These are phyloP conservation scores for Colletotrichum sp. DNA, from an alignment of 2,329 filamentous ascomycete species.

Conservation along the genomic window DNA sequence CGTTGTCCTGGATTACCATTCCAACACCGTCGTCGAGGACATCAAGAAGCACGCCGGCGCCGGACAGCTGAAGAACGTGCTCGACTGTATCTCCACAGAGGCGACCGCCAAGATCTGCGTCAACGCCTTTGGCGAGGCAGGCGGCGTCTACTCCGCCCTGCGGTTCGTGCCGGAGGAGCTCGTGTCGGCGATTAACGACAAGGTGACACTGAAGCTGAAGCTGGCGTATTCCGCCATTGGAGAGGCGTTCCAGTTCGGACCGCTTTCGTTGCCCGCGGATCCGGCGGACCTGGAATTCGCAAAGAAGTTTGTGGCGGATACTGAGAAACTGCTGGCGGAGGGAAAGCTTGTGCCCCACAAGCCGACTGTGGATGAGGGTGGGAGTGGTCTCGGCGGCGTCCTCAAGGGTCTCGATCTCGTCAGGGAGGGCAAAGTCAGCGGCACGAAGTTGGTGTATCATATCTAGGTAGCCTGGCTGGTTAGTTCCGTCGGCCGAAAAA, in stretches of 20 bases:
- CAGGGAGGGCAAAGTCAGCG: slow-evolving; percentile 20
- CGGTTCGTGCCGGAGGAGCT: slow-evolving; percentile 41
- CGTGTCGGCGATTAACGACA: slow-evolving; percentile 44
- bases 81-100: slow-evolving; percentile 38
- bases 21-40: slow-evolving; percentile 19
- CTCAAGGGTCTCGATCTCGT: slow-evolving; percentile 16
- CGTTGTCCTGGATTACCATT: slow-evolving; percentile 50
- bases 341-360: slow-evolving; percentile 39
- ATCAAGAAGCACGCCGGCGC: slow-evolving; percentile 27
- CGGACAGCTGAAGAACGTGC: slow-evolving; percentile 31
- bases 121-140: slow-evolving; percentile 27
- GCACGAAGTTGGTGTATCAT: slow-evolving; percentile 4
- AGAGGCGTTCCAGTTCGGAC: slow-evolving; percentile 30
- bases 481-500: not conserved
- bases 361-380: slow-evolving; percentile 31
- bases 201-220: slow-evolving; percentile 29
- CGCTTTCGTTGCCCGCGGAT: slow-evolving; percentile 23
- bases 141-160: slow-evolving; percentile 41
- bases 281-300: slow-evolving; percentile 40
- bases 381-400: slow-evolving; percentile 36
- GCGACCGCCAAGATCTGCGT: slow-evolving; percentile 34
- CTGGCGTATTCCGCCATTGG: slow-evolving; percentile 46
- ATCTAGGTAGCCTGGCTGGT: not conserved
- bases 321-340: slow-evolving; percentile 33
- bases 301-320: slow-evolving; percentile 39